Base-by-base conservation (phyloP, 106 monocot genomes). In the Triglochin maritima region DNA sequence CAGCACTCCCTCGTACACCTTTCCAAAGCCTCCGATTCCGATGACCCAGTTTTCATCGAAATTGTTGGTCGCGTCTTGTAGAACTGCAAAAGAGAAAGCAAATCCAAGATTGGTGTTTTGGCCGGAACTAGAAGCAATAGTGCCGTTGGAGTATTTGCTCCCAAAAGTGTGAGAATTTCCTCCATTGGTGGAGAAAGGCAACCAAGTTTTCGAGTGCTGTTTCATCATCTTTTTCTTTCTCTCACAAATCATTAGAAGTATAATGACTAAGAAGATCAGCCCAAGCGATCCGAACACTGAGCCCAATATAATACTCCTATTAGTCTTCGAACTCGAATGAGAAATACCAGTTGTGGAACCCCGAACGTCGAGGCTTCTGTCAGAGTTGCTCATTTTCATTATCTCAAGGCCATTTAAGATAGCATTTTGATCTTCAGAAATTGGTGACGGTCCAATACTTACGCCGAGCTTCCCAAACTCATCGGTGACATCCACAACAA, bases 281-380 rank as follows among this genome's bases (percentile, higher is more conserved):
- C 68, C 83, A 11, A 84, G 2, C 15, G 65, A 74, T 9, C 88
- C 88, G 17, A 88, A 13, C 10, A 76, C 64, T 7, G 70, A 41
- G 7, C 84, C 93, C 56, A 83, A 9, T 63, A 89, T 78, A 45
- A 77, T 17, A 59, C 81, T 79, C 11, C 65, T 50, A 9, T 71
- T 69, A 11, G 12, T 62, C 69, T 78, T 80, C 9, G 83, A 85
- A 66, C 62, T 56, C 14, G 65, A 6, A 2, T 66, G 41, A 4
- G 69, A 45, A 0, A 60, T 13, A 15, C 17, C 5, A 8, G 13
- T 9, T 59, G 69, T 57, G 3, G 57, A 72, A 49, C 47, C 77
- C 1, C 80, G 84, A 2, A 89, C 93, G 55, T 89, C 89, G 11
- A 93, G 69, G 17, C 89, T 81, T 29, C 84, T 89, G 9, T 52